Percentiles rank a stretch among this genome's conserved stretches.
Conservation (phyloP, 345 rosid genomes). For the Triadica sebifera region DNA sequence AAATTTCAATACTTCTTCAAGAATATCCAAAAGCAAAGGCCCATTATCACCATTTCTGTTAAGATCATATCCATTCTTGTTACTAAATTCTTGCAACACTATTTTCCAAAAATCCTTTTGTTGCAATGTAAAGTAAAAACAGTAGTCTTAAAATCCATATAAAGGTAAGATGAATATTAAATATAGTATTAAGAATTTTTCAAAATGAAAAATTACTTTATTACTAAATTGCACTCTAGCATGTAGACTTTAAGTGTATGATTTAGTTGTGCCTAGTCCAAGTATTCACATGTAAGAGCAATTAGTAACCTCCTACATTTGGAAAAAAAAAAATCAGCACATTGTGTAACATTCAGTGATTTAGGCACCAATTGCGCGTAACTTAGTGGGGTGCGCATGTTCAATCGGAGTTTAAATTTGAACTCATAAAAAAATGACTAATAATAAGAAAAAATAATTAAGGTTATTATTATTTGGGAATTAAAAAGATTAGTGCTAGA, state of each 20-base stretch:
- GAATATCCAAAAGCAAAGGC: constrained; percentile 83
- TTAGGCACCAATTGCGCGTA: no score
- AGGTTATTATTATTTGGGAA: no score
- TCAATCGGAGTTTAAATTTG: no score
- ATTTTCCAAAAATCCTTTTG: constrained; percentile 89
- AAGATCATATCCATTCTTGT: constrained; percentile 75
- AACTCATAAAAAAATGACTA: no score
- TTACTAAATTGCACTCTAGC: constrained; percentile 98
- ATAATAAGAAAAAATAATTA: no score
- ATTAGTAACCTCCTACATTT: constrained; percentile 78
- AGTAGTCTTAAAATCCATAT: constrained; percentile 3
- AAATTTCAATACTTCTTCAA: constrained; percentile 85
- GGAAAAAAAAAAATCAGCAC: constrained; percentile 5
- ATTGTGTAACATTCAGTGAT: no score
- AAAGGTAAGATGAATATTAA: constrained; percentile 10
- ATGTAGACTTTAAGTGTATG: constrained; percentile 82
- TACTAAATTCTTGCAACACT: constrained; percentile 76
- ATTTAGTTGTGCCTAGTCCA: constrained; percentile 95
- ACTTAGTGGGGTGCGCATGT: no score
- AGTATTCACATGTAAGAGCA: constrained; percentile 83
- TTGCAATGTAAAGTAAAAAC: constrained; percentile 36
- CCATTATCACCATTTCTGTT: constrained; percentile 80
- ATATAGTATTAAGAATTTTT: neutral
- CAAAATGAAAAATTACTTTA: constrained; percentile 35
- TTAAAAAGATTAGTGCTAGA: no score